Percentiles rank a stretch among this genome's conserved stretches.
Conservation (phyloP, 768 basidiomycete species). For the Termitomyces bulborhizus region DNA sequence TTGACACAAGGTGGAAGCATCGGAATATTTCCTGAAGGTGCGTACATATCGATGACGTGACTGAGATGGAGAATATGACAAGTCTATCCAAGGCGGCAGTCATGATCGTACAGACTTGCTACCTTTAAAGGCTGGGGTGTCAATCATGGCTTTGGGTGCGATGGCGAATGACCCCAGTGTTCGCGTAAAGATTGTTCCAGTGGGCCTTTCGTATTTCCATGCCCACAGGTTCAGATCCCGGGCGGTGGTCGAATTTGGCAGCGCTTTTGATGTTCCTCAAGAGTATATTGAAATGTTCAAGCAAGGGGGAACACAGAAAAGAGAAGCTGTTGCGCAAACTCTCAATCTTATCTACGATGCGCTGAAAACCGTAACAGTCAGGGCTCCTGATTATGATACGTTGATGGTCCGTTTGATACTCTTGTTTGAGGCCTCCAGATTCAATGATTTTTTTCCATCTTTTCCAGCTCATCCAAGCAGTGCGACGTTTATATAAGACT, state of each 20-base stretch:
- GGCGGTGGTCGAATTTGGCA: constrained; percentile 95
- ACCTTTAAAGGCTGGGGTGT: constrained; percentile 95
- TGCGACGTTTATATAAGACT: constrained; percentile 86
- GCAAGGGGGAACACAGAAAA: constrained; percentile 79
- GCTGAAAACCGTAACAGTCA: constrained; percentile 91
- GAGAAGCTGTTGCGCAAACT: constrained; percentile 85
- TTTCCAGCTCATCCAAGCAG: constrained; percentile 87
- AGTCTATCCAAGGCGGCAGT: constrained; percentile 68
- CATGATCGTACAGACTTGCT: constrained; percentile 96
- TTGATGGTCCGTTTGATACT: constrained; percentile 65
- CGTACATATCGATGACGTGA: constrained; percentile 3
- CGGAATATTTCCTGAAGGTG: constrained; percentile 98
- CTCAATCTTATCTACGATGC: constrained; percentile 89
- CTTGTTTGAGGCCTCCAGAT: not conserved
- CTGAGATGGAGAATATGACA: constrained; percentile 3
- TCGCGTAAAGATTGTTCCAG: constrained; percentile 88
- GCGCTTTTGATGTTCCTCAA: constrained; percentile 84
- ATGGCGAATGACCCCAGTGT: constrained; percentile 88
- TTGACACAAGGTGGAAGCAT: constrained; percentile 85
- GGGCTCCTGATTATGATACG: constrained; percentile 96
- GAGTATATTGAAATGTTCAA: constrained; percentile 90
- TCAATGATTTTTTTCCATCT: constrained; percentile 3
- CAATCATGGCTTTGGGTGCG: constrained; percentile 96
- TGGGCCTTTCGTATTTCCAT: constrained; percentile 72
- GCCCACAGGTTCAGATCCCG: constrained; percentile 89